Percentiles rank a stretch among this genome's conserved stretches.
phyloP scores from a whole-genome alignment of 2,329 filamentous ascomycete species.

The Fusarium setosum region DNA sequence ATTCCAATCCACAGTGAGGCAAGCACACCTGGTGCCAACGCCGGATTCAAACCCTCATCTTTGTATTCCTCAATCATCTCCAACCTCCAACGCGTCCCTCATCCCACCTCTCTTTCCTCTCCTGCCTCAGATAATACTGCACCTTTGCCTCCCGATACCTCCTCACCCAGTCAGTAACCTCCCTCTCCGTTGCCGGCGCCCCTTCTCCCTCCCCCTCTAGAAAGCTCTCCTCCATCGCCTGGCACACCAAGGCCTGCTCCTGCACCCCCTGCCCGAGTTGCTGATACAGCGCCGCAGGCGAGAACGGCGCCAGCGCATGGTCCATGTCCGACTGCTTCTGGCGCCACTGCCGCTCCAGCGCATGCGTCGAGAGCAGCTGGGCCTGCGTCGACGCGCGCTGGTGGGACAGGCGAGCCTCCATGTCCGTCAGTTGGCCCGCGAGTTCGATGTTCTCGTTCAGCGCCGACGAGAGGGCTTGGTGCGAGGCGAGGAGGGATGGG shows the following conservation, averaged over 20 bases:
- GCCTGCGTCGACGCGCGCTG: conserved; percentile 81
- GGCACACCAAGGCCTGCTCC: conserved; percentile 85
- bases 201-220: conserved; percentile 67
- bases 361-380: conserved; percentile 83
- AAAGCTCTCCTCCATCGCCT: conserved; percentile 92
- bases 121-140: conserved; percentile 81
- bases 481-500: conserved; percentile 75
- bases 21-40: not conserved
- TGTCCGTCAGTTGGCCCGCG: conserved; percentile 69
- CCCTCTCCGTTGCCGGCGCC: conserved; percentile 75
- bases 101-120: conserved; percentile 94
- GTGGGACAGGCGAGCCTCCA: conserved; percentile 67
- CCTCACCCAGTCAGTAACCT: conserved; percentile 86
- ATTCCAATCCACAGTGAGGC: not conserved
- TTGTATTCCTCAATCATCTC: conserved; percentile 66
- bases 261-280: conserved; percentile 79
- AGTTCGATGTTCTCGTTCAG: conserved; percentile 79
- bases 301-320: conserved; percentile 83
- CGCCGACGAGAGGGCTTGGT: conserved; percentile 71
- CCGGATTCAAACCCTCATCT: not conserved
- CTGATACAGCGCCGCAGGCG: conserved; percentile 87
- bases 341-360: conserved; percentile 91
- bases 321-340: conserved; percentile 93
- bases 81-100: conserved; percentile 95
- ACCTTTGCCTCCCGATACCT: conserved; percentile 84